A percentile compares a stretch with the other conserved stretches of the same genome.
Evolutionary conservation across 139 green algal species (phyloP).

Genomic region (Ettlia oleoabundans): DNA sequence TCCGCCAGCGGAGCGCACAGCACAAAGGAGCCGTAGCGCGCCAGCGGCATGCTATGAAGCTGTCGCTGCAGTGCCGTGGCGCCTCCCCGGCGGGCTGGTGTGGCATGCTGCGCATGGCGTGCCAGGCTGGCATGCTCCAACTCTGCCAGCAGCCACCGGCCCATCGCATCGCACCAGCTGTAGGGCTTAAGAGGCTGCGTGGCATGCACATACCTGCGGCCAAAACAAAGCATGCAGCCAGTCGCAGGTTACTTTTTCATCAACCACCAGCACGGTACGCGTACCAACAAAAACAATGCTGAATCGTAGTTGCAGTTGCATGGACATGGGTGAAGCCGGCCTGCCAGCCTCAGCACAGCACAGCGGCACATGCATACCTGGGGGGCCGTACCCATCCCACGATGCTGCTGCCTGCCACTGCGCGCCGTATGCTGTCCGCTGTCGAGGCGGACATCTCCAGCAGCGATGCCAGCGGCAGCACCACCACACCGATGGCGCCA

Average conservation of each 20-base stretch:
- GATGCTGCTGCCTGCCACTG: conserved; percentile 41
- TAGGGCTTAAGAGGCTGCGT: conserved; percentile 48
- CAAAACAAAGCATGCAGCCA: too few species aligned
- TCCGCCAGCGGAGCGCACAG: conserved; percentile 39
- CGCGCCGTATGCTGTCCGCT: conserved; percentile 44
- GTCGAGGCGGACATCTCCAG: conserved; percentile 50
- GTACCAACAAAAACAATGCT: too few species aligned
- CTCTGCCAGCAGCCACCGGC: conserved; percentile 46
- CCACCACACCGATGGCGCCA: conserved; percentile 44
- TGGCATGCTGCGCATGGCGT: not conserved
- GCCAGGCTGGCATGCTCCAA: conserved; percentile 25
- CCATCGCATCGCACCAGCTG: conserved; percentile 49
- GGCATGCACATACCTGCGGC: conserved; percentile 9
- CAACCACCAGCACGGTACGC: too few species aligned
- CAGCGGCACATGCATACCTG: too few species aligned
- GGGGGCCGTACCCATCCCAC: conserved; percentile 50
- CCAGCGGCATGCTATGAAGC: too few species aligned
- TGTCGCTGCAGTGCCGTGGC: too few species aligned
- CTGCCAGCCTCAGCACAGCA: too few species aligned
- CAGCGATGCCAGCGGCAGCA: conserved; percentile 47
- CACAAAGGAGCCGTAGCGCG: conserved; percentile 34
- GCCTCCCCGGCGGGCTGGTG: not conserved
- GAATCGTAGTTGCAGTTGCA: too few species aligned
- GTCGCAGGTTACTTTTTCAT: too few species aligned
- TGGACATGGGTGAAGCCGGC: too few species aligned